phyloP scores from a whole-genome alignment of 2,329 filamentous ascomycete genomes.

The Chrysoporthe cubensis region DNA sequence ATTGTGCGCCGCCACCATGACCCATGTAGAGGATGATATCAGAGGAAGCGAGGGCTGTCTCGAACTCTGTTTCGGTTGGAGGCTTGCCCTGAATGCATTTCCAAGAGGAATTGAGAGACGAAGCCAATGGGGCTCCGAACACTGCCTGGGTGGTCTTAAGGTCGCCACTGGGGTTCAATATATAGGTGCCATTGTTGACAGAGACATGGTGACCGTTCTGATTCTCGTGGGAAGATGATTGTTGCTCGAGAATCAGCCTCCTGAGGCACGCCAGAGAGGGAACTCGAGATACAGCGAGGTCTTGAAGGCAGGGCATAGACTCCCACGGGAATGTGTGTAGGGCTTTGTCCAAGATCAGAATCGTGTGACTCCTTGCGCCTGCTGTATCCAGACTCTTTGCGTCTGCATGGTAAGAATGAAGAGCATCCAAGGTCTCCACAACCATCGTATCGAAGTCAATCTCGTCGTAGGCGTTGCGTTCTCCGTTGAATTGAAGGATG shows the following conservation, averaged over 20 bases:
- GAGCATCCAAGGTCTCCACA: conserved; percentile 82
- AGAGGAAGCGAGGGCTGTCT: conserved; percentile 63
- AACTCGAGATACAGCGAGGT: conserved; percentile 80
- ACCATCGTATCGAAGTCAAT: conserved; percentile 94
- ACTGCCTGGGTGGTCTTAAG: conserved; percentile 77
- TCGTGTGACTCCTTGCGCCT: conserved; percentile 66
- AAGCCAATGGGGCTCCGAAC: conserved; percentile 69
- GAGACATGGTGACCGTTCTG: conserved; percentile 59
- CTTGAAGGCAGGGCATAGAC: conserved; percentile 83
- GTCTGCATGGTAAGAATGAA: conserved; percentile 74
- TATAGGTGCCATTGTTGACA: conserved; percentile 66
- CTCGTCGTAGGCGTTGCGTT: conserved; percentile 95
- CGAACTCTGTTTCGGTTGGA: conserved; percentile 80
- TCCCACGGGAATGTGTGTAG: conserved; percentile 96
- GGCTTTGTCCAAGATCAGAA: conserved; percentile 88
- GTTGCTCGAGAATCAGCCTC: conserved; percentile 68
- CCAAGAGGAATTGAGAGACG: conserved; percentile 71
- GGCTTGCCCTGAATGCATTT: conserved; percentile 66
- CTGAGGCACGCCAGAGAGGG: conserved; percentile 84
- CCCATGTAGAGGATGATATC: conserved; percentile 92
- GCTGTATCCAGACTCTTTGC: conserved; percentile 37
- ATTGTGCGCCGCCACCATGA: conserved; percentile 93
- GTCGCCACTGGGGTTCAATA: conserved; percentile 89
- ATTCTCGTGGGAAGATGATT: conserved; percentile 16
- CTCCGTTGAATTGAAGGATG: conserved; percentile 94